These are phyloP conservation scores for Insectozyma bohioensis DNA, from an alignment of 1,139 yeast species.

Conservation along the genomic window DNA sequence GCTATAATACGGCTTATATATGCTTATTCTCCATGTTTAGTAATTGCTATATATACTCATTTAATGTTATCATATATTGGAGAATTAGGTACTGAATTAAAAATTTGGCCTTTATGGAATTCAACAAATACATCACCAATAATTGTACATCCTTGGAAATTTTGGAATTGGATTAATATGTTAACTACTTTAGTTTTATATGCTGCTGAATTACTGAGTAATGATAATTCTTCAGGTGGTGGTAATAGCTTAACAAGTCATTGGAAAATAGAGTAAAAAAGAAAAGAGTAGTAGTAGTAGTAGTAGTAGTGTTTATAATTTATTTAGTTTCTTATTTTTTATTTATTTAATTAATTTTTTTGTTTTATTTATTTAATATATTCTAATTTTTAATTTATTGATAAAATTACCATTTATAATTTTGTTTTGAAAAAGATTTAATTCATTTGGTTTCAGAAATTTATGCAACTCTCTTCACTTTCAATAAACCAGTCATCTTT, in stretches of 20 bases:
- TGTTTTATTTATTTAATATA: constrained; percentile 1
- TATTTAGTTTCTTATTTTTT: constrained; percentile 3
- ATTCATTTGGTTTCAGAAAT: constrained; percentile 25
- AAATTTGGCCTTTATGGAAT: constrained; percentile 57
- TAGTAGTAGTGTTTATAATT: too few relatives aligned
- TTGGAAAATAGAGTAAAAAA: constrained; percentile 41
- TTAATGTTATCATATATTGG: constrained; percentile 87
- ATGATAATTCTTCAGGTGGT: constrained; percentile 31
- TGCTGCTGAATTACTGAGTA: constrained; percentile 66
- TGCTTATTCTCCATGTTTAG: constrained; percentile 89
- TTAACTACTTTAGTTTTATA: constrained; percentile 76
- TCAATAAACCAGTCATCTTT: constrained; percentile 44
- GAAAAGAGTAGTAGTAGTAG: not conserved
- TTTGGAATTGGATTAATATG: constrained; percentile 97
- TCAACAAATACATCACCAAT: constrained; percentile 21
- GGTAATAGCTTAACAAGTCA: constrained; percentile 36
- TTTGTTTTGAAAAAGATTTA: constrained; percentile 1
- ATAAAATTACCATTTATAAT: constrained; percentile 5
- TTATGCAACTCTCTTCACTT: constrained; percentile 39
- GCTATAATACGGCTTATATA: constrained; percentile 63
- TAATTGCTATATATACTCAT: constrained; percentile 93
- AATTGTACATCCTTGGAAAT: constrained; percentile 78
- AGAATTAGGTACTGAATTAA: constrained; percentile 60
- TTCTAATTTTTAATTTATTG: too few relatives aligned
- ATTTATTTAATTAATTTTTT: not conserved